Conservation (phyloP, 2,329 filamentous ascomycete species). For the Claviceps purpurea region DNA sequence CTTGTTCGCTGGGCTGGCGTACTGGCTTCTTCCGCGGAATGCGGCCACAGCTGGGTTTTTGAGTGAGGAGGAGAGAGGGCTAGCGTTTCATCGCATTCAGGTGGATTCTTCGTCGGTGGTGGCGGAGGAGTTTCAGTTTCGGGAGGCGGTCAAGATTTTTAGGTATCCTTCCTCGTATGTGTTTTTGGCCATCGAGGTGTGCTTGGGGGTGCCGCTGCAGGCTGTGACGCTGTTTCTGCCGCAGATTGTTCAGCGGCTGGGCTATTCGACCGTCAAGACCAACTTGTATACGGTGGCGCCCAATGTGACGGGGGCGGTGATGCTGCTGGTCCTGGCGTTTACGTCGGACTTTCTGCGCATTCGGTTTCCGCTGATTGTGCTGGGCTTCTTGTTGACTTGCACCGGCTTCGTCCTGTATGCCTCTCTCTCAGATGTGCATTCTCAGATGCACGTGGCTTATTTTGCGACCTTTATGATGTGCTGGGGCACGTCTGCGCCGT, state of each 20-base stretch:
- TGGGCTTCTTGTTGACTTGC: slow-evolving; percentile 63
- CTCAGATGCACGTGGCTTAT: slow-evolving; percentile 53
- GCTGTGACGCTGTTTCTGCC: slow-evolving; percentile 41
- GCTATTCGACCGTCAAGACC: slow-evolving; percentile 41
- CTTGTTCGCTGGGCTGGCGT: slow-evolving; percentile 49
- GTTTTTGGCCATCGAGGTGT: slow-evolving; percentile 42
- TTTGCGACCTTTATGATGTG: slow-evolving; percentile 74
- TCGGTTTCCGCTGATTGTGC: slow-evolving; percentile 60
- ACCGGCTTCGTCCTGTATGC: slow-evolving; percentile 69
- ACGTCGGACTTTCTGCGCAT: slow-evolving; percentile 51
- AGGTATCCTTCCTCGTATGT: slow-evolving; percentile 32
- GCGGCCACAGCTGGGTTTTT: slow-evolving; percentile 54
- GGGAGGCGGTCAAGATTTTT: slow-evolving; percentile 39
- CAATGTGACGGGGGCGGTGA: slow-evolving; percentile 59
- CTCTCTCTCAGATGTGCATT: slow-evolving; percentile 48
- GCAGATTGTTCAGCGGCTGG: slow-evolving; percentile 38
- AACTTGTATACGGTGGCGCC: slow-evolving; percentile 75
- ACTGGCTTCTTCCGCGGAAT: slow-evolving; percentile 53
- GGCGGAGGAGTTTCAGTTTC: slow-evolving; percentile 36
- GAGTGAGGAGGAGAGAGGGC: slow-evolving; percentile 47
- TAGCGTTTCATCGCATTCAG: slow-evolving; percentile 62
- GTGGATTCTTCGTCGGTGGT: slow-evolving; percentile 57
- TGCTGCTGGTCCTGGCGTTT: slow-evolving; percentile 62
- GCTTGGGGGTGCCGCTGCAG: slow-evolving; percentile 45
- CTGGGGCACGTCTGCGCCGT: slow-evolving; percentile 64